Evolutionary conservation across 371 early-diverging fungal genomes (phyloP), one percentile per base, ranked within the genome.

Genomic region (Coemansia sp.): DNA sequence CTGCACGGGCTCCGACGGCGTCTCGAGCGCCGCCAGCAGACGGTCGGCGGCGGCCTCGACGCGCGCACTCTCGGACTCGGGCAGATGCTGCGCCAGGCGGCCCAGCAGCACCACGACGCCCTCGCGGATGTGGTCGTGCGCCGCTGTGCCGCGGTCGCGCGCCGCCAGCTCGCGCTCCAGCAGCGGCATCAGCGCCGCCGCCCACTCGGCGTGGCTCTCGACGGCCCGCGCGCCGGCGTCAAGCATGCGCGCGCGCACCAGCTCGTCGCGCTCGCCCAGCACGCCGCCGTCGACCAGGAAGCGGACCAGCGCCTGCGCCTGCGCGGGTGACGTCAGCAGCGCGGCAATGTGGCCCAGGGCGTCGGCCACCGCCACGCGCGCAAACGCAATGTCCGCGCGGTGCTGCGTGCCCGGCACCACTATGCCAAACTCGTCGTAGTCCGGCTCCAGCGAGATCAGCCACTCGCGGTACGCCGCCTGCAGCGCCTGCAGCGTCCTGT

Each of bases 1-100:
- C 80, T 98, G 99, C 20, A 98, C 98, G 5, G 91, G 76, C 78
- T 98, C 99, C 0, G 95, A 92, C 4, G 98, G 98, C 10, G 97
- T 98, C 52, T 88, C 83, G 53, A 98, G 82, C 2, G 98, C 91
- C 20, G 87, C 93, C 36, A 96, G 83, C 55, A 98, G 79, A 70
- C 89, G 92, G 40, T 88, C 86, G 6, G 97, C 88, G 38, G 93
- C 92, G 8, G 85, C 83, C 1, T 85, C 86, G 40, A 96, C 88
- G 72, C 88, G 87, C 54, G 56, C 55, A 1, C 83, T 82, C 13
- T 70, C 70, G 65, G 91, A 90, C 9, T 87, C 53, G 10, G 88
- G 87, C 62, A 98, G 76, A 70, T 93, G 90, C 68, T 91, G 85
- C 11, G 98, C 96, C 50, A 94, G 84, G 20, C 90, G 91, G 58